Evolutionary conservation across 2,329 filamentous ascomycete species (phyloP).

Genomic region (Beauveria rudraprayagi): DNA sequence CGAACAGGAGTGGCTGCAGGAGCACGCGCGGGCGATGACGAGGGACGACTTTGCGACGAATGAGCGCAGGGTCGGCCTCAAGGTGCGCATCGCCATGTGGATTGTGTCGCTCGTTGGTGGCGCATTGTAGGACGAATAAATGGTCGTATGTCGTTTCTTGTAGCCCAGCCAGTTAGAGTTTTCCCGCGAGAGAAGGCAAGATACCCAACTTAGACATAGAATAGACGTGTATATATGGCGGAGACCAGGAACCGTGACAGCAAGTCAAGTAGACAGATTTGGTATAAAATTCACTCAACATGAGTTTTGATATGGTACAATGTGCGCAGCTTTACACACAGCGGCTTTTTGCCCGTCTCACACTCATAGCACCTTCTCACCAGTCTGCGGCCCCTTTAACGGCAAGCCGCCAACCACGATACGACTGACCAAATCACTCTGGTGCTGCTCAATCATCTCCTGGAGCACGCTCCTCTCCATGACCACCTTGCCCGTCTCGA

Average conservation of each 20-base stretch:
- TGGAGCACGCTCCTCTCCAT: slow-evolving; percentile 77
- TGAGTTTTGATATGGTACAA: slow-evolving; percentile 7
- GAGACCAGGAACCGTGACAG: background rate
- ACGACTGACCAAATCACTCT: slow-evolving; percentile 52
- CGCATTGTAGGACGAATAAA: slow-evolving; percentile 53
- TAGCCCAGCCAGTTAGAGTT: no score
- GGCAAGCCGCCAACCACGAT: slow-evolving; percentile 36
- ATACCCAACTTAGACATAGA: slow-evolving; percentile 2
- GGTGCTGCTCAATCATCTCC: slow-evolving; percentile 63
- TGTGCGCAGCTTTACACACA: background rate
- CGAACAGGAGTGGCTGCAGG: slow-evolving; percentile 74
- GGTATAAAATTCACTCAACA: slow-evolving; percentile 10
- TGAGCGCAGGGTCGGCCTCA: slow-evolving; percentile 76
- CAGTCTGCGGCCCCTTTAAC: slow-evolving; percentile 25
- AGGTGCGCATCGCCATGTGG: slow-evolving; percentile 89
- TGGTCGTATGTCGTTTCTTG: no score
- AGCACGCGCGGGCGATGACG: slow-evolving; percentile 60
- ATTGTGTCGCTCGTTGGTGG: slow-evolving; percentile 80
- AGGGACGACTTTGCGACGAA: slow-evolving; percentile 71
- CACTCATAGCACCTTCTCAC: slow-evolving; percentile 29
- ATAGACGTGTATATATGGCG: background rate
- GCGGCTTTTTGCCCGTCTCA: background rate
- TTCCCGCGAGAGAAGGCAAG: background rate
- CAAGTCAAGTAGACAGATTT: background rate
- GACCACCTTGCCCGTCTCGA: slow-evolving; percentile 77